Base-by-base conservation (phyloP, 805 yeast genomes). In the Debaryomyces maramus region DNA sequence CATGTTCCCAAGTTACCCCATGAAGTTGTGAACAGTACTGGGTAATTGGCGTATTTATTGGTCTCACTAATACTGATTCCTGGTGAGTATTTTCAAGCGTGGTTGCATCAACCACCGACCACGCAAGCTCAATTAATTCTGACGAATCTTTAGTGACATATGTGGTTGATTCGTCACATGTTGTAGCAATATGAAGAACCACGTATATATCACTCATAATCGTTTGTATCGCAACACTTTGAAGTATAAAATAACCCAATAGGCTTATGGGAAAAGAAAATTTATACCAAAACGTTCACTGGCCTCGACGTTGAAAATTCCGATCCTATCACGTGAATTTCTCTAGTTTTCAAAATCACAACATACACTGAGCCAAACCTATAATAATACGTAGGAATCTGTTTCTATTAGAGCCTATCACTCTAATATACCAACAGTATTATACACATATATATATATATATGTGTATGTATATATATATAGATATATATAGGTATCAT, bases 71-170 rank as follows among this genome's bases (percentile, higher is more conserved):
- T 7, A 72, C 65, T 11, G 76, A 65, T 39, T 70, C 78, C n/a
- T 60, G 55, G 41, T 66, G 59, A 23, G 67, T 55, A 40, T 65
- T 67, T 22, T 68, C 65, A 39, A 81, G 61, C 2, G 78, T 67
- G 4, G 62, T 52, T 14, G 85, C 74, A 53, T 83, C 81, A 13
- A 86, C 61, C 3, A 81, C 52, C 20, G 74, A 61, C 86, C 91
- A 88, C 3, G 86, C 78, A 11, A 88, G 58, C 55, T 81, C 86
- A 24, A 80, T 73, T 41, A 82, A 68, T 57, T 83, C 89, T 4
- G 83, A 72, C 22, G 85, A 73, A 59, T 86, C 95, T 52, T 78
- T 80, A 22, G 81, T 65, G 36, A 78, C 75, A 50, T 76, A 73
- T 21, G 71, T 71, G 22, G 78, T 73, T 26, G 76, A 73, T 39